Base-by-base conservation (phyloP, 1,284 basidiomycete species). In the Ustilago crameri region DNA sequence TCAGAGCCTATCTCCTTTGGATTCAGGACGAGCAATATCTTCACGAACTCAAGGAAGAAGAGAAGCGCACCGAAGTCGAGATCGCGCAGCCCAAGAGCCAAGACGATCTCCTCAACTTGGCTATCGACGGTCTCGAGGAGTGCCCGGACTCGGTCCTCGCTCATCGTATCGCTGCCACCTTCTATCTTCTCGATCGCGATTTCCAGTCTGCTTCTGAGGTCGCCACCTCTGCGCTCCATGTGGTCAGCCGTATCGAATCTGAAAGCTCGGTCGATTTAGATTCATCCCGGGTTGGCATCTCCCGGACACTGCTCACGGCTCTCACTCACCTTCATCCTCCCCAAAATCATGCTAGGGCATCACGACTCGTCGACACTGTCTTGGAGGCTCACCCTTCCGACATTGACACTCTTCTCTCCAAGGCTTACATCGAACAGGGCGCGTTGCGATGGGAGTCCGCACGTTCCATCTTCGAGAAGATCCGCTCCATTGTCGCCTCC, bases 291-390 rank as follows among this genome's bases (percentile, higher is more conserved):
- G 83, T 93, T 22, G 86, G 87, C 47, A 85, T 93, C 79, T 88
- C 91, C 52, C 85, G 88, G 8, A 85, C 87, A 7, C 86, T 93
- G 14, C 88, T 89, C 0, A 90, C 88, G 0, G 90, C 92, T 3
- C 87, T 96, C 17, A 91, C 94, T 1, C 91, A 96, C 73, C 87
- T 91, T 52, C 92, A 90, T 83, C 90, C 95, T 10, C 95, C 95
- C 0, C 93, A 94, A 78, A 90, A 97, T 76, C 95, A 98, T 81
- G 76, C 86, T 14, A 89, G 90, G 43, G 95, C 95, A 1, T 85
- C 90, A 27, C 85, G 87, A 14, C 87, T 95, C 7, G 86, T 95
- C 24, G 88, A 92, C 34, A 88, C 89, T 2, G 87, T 95, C 5
- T 87, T 98, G 5, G 75, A 85, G 1, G 49, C 86, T 45, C 87